phyloP scores from a whole-genome alignment of 441 rosid species.

The Flueggea neowawraea region DNA sequence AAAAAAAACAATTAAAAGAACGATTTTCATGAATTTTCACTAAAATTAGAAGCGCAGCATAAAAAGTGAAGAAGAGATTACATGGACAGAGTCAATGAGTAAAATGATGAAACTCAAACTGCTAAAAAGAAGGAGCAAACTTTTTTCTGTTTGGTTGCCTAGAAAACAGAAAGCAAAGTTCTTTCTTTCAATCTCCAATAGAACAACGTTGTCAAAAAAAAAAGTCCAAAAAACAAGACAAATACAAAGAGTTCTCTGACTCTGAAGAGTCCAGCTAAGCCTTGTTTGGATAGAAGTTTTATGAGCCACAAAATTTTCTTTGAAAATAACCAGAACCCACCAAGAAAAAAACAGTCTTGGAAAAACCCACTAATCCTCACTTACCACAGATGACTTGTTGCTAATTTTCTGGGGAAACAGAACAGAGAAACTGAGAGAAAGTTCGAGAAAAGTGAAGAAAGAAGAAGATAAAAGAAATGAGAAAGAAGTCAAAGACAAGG shows the following conservation, averaged over 20 bases:
- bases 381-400: not conserved
- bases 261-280: constrained; percentile 3
- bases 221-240: too few relatives aligned
- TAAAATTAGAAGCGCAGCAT: too few relatives aligned
- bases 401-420: not conserved
- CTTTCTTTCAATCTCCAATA: too few relatives aligned
- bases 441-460: not conserved
- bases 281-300: constrained; percentile 1
- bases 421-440: constrained; percentile 1
- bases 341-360: constrained; percentile 3
- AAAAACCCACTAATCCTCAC: constrained; percentile 6
- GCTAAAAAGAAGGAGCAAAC: not conserved
- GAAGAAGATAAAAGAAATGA: too few relatives aligned
- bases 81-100: too few relatives aligned
- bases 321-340: constrained; percentile 15
- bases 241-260: not conserved
- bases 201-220: too few relatives aligned
- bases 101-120: too few relatives aligned
- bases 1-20: too few relatives aligned
- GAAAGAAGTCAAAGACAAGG: too few relatives aligned
- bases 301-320: constrained; percentile 10
- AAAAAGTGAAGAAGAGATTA: too few relatives aligned
- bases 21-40: too few relatives aligned
- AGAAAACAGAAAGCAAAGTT: constrained; percentile 1
- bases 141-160: constrained; percentile 2